These are phyloP conservation scores for Thelephora ganbajun DNA, from an alignment of 768 basidiomycete species.

Conservation along the genomic window DNA sequence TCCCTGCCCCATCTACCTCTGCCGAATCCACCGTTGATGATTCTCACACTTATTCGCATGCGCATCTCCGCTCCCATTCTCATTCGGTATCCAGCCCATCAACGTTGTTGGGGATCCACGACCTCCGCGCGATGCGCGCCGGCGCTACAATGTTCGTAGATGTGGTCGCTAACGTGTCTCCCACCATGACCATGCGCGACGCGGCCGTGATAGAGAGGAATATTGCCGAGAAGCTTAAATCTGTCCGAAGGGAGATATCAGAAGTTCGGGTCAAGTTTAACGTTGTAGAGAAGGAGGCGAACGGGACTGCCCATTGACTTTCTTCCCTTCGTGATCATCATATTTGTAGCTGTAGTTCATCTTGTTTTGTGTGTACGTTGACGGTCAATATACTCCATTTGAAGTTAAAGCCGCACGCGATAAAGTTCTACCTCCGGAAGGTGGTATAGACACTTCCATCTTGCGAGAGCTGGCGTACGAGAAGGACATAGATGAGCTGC, in stretches of 20 bases:
- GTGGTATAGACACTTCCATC: no score
- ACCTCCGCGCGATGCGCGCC: constrained; percentile 61
- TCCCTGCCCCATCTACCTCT: constrained; percentile 18
- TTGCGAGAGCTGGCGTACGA: no score
- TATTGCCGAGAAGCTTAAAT: constrained; percentile 42
- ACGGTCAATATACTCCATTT: no score
- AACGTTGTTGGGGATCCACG: constrained; percentile 29
- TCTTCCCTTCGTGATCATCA: no score
- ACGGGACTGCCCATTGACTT: no score
- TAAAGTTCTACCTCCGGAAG: no score
- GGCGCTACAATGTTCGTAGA: constrained; percentile 80
- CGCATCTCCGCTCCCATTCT: background rate
- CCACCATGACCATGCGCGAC: constrained; percentile 39
- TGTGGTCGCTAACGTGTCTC: constrained; percentile 59
- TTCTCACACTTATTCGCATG: background rate
- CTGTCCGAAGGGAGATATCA: constrained; percentile 46
- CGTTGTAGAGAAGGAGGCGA: constrained; percentile 21
- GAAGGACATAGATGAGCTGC: no score
- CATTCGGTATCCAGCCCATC: constrained; percentile 1
- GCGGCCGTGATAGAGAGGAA: constrained; percentile 45
- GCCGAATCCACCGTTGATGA: constrained; percentile 12
- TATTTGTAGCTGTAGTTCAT: no score
- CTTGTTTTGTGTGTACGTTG: no score
- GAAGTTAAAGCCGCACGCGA: no score
- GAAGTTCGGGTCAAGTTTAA: constrained; percentile 61